Evolutionary conservation across 345 rosid species (phyloP), one percentile per base, ranked within the genome.

Genomic region (Salix purpurea): DNA sequence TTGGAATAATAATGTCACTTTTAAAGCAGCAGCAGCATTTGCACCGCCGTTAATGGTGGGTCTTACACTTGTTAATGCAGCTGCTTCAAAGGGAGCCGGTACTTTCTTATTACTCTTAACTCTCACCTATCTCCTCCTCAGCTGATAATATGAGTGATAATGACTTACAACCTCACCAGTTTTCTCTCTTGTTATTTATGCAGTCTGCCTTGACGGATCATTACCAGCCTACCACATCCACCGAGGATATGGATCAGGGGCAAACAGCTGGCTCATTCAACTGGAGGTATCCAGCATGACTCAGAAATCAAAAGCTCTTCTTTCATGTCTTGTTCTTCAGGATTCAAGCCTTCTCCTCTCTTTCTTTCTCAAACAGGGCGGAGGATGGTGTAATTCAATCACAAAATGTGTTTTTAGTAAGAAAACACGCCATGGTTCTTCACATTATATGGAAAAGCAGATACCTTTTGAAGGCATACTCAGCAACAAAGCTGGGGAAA

Each of bases 131-230:
- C 50, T 46, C 16, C 50, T 44, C 50, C 50, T 12, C 13, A 2
- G 12, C 50, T 46, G 50, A 46, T 46, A 46, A 46, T 46, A 14
- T 46, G 50, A 46, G 14, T 46, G 50, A 13, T 46, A 14, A 46
- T 46, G 50, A 13, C 50, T 46, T 10, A 0, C 44, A 40, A 10
- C 44, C 44, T 40, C 50, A 46, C 50, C 50, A 13, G 18, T 46
- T 46, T 46, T 46, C 16, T 46, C 16, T 46, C 50, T 46, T 14
- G 50, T 12, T 44, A 44, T 10, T 44, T 14, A 10, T 71, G 23
- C 90, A 94, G 98, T 94, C 54, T 94, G 98, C 84, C 85, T 94
- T 86, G 98, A 94, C 88, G 98, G 98, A 82, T 89, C 97, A 52
- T 78, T 94, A 77, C 98, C 98, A 8, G 98, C 97, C 19, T 94